Evolutionary conservation across 176 grass and related monocot genomes (phyloP).

Genomic region (Cenchrus purpureus): DNA sequence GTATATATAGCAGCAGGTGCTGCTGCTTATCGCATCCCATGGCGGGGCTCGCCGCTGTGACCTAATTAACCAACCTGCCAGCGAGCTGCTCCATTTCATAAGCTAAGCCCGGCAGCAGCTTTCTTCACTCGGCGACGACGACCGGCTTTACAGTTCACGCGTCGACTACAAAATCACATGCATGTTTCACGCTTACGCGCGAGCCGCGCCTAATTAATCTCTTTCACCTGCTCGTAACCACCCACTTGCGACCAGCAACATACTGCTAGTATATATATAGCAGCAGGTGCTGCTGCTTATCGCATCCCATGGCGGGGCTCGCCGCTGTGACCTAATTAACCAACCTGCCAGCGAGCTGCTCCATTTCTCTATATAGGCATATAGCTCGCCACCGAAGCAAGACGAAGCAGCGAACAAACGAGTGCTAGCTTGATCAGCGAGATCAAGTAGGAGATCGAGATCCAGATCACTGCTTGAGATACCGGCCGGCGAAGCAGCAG

Average conservation of each 20-base stretch:
- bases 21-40: neutral
- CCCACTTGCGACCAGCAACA: neutral
- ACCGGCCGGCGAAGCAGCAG: too few relatives aligned
- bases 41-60: neutral
- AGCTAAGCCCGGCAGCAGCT: too few relatives aligned
- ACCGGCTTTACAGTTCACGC: neutral
- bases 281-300: neutral
- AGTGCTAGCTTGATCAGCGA: neutral
- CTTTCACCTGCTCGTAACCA: conserved; percentile 6
- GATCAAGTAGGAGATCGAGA: neutral
- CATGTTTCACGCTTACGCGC: conserved; percentile 42
- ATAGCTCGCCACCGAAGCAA: neutral
- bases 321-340: neutral
- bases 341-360: too few relatives aligned
- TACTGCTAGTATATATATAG: neutral
- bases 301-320: neutral
- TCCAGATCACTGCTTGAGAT: neutral
- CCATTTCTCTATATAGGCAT: neutral
- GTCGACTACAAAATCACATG: too few relatives aligned
- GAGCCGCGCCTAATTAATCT: neutral
- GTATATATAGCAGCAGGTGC: neutral
- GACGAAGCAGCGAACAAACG: too few relatives aligned
- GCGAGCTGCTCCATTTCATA: neutral
- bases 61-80: neutral
- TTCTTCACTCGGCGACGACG: conserved; percentile 14